Evolutionary conservation across 73 alveolate genomes (phyloP), one percentile per base, ranked within the genome.

Genomic region (Urostyla sp.): DNA sequence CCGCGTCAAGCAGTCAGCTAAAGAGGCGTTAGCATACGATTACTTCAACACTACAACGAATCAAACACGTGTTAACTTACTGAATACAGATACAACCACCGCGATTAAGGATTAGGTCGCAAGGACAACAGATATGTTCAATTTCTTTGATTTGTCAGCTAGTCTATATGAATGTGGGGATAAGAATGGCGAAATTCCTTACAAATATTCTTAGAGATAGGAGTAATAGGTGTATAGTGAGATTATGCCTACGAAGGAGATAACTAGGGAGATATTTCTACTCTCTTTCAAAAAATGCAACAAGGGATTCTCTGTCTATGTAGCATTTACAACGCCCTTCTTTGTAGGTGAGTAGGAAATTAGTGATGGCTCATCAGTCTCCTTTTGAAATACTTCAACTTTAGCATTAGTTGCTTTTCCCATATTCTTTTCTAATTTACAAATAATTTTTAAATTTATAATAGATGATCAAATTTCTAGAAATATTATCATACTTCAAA

Each of bases 191-290:
- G 20, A 40, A 15, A n/a, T n/a, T 40, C 15, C 59, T 3, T 63
- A 63, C 79, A 63, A 40, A 27, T 43, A 43, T 24, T 63, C 79
- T 30, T 63, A 30, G 32, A 63, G 28, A 43, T 63, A 63, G 43
- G 79, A 63, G 45, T 63, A 63, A 32, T 63, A 63, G 10, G 79
- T 43, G 60, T 63, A 63, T 1, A 63, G 23, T 63, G 48, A 57
- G 15, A 63, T 35, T 8, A 63, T 60, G 8, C 79, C 79, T 10
- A 32, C 13, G n/a, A 63, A 23, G 50, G 61, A 37, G 4, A 63
- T 40, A 7, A 43, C 44, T 30, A 63, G 23, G 21, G 79, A 63
- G 24, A 63, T 31, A 3, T 27, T 63, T 21, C 44, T 57, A 23
- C 44, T 57, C 5, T 35, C 53, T 63, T 63, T 63, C 38, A 63